Conservation (phyloP, 225 moss, liverwort and hornwort genomes). For the Takakia lepidozioides region DNA sequence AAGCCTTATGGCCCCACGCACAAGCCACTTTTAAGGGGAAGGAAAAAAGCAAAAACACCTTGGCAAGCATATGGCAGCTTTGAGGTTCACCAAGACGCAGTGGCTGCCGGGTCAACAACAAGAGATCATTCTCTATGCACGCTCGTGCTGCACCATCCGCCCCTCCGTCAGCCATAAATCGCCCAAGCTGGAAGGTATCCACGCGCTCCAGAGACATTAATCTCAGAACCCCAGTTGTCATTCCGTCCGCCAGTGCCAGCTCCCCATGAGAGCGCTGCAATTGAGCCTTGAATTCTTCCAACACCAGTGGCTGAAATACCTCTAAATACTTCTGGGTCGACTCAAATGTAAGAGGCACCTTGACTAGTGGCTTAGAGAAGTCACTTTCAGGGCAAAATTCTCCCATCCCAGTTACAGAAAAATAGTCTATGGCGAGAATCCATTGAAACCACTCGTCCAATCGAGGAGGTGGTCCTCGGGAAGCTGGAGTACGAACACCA, state of each 20-base stretch:
- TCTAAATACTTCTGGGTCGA: conserved; percentile 66
- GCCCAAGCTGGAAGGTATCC: conserved; percentile 81
- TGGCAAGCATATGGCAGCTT: conserved; percentile 90
- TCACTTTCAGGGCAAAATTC: conserved; percentile 13
- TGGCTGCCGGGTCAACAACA: conserved; percentile 66
- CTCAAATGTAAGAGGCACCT: conserved; percentile 62
- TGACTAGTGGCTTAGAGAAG: conserved; percentile 28
- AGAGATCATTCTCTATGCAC: conserved; percentile 80
- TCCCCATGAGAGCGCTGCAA: conserved; percentile 53
- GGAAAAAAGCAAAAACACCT: no score
- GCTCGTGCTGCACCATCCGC: conserved; percentile 67
- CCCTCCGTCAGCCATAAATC: conserved; percentile 86
- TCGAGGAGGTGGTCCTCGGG: conserved; percentile 62
- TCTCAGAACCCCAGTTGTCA: conserved; percentile 53
- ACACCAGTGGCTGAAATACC: conserved; percentile 69
- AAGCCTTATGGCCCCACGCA: neutral
- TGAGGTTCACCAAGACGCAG: conserved; percentile 54
- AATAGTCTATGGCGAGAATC: conserved; percentile 71
- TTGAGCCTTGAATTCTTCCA: conserved; percentile 97
- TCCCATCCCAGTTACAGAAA: conserved; percentile 57
- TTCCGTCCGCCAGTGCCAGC: conserved; percentile 51
- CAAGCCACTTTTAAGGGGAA: no score
- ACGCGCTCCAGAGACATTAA: conserved; percentile 91
- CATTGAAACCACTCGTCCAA: conserved; percentile 84
- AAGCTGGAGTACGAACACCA: conserved; percentile 20